Conservation (phyloP, 305 asterid genomes). For the Rubia peregrina region DNA sequence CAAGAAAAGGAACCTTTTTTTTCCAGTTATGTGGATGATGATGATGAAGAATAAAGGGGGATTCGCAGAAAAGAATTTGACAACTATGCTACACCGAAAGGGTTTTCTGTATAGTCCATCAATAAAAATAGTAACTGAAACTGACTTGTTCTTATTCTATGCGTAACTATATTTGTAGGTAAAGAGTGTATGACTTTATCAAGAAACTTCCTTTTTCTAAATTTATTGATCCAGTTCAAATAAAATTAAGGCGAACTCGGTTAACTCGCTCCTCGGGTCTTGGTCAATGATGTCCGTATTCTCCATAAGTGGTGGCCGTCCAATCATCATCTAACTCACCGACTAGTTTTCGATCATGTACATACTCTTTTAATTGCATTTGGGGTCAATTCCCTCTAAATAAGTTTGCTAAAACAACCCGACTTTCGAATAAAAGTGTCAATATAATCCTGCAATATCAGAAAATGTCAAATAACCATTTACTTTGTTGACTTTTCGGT, state of each 20-base stretch:
- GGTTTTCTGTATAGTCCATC: not conserved
- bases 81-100: slow-evolving; percentile 2
- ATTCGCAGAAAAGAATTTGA: slow-evolving; percentile 5
- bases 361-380: no score
- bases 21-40: slow-evolving; percentile 9
- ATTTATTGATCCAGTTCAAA: not conserved
- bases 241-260: not conserved
- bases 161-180: not conserved
- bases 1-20: not conserved
- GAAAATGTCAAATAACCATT: no score
- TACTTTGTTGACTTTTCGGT: no score
- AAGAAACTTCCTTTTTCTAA: not conserved
- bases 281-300: not conserved
- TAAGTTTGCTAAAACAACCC: no score
- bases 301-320: not conserved
- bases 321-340: no score
- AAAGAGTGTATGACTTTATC: not conserved
- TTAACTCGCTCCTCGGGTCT: not conserved
- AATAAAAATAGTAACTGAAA: not conserved
- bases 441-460: no score
- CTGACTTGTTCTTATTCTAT: not conserved
- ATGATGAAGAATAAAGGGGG: slow-evolving; percentile 14
- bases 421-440: no score
- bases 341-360: not conserved
- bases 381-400: no score